Conservation (phyloP, 2,329 filamentous ascomycete genomes). For the Neofusicoccum sp. region DNA sequence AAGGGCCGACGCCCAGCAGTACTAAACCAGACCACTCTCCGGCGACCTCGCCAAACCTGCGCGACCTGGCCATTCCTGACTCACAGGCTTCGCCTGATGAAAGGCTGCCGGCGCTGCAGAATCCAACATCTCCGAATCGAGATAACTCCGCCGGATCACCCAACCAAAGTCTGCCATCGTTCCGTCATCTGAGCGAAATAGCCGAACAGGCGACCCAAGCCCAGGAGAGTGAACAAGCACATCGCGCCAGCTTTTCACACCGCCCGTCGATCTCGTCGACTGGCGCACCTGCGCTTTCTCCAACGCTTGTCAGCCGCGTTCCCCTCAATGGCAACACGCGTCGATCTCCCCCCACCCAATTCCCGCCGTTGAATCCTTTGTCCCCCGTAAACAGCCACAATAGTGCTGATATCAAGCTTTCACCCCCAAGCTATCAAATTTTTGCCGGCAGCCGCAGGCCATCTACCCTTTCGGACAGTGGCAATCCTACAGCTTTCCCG, state of each 20-base stretch:
- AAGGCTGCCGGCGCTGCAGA: slow-evolving; percentile 37
- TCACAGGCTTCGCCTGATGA: slow-evolving; percentile 29
- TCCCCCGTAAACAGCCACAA: slow-evolving; percentile 33
- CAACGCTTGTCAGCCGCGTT: slow-evolving; percentile 33
- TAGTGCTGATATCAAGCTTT: slow-evolving; percentile 23
- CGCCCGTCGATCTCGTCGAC: slow-evolving; percentile 36
- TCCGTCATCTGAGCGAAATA: slow-evolving; percentile 34
- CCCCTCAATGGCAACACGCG: slow-evolving; percentile 33
- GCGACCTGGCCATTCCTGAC: slow-evolving; percentile 32
- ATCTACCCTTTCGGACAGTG: slow-evolving; percentile 4
- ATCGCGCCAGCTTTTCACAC: slow-evolving; percentile 24
- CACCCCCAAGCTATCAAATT: slow-evolving; percentile 20
- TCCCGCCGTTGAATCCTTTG: slow-evolving; percentile 31
- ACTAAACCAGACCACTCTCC: slow-evolving; percentile 23
- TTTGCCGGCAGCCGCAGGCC: slow-evolving; percentile 1
- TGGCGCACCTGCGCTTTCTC: slow-evolving; percentile 30
- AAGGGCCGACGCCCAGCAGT: background rate
- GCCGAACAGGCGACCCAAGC: slow-evolving; percentile 35
- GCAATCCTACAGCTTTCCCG: slow-evolving; percentile 32
- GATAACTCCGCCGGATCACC: slow-evolving; percentile 31
- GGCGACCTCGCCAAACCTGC: slow-evolving; percentile 31
- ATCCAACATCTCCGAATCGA: slow-evolving; percentile 30
- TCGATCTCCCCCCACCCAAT: slow-evolving; percentile 31
- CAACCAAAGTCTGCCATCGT: slow-evolving; percentile 31
- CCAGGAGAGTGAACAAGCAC: slow-evolving; percentile 29